Conservation (phyloP, 1,284 basidiomycete species). For the Ceratobasidium sp. region DNA sequence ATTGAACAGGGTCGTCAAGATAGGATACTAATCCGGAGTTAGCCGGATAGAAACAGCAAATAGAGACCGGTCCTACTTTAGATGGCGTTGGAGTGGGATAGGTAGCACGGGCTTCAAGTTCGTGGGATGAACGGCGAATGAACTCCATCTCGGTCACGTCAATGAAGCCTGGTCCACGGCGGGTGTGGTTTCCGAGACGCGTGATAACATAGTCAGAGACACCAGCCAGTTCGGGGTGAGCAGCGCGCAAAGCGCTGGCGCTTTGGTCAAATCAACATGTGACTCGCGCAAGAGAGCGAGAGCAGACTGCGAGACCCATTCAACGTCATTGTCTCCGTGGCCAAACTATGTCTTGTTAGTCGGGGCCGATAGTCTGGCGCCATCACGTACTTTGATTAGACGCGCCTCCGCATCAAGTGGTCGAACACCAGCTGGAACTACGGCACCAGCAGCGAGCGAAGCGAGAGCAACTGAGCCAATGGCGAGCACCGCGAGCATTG, state of each 20-base stretch:
- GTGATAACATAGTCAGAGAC: slow-evolving; percentile 28
- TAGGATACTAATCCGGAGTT: slow-evolving; percentile 15
- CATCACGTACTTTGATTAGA: slow-evolving; percentile 7
- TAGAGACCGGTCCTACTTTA: slow-evolving; percentile 6
- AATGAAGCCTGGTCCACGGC: slow-evolving; percentile 34
- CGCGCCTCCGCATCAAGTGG: slow-evolving; percentile 25
- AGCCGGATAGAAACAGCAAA: not conserved
- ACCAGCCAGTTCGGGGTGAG: slow-evolving; percentile 21
- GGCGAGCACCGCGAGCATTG: slow-evolving; percentile 29
- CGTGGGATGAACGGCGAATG: slow-evolving; percentile 11
- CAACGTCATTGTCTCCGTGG: slow-evolving; percentile 9
- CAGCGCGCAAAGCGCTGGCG: not conserved
- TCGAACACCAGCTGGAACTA: slow-evolving; percentile 28
- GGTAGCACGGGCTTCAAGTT: slow-evolving; percentile 23
- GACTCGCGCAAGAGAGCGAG: slow-evolving; percentile 26
- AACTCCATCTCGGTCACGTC: slow-evolving; percentile 36
- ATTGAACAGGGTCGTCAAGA: slow-evolving; percentile 25
- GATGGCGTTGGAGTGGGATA: slow-evolving; percentile 35
- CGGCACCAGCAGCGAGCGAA: slow-evolving; percentile 4
- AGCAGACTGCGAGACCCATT: slow-evolving; percentile 24
- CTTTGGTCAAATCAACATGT: slow-evolving; percentile 23
- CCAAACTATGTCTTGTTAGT: slow-evolving; percentile 11
- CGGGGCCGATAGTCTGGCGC: not conserved
- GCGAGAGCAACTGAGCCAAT: slow-evolving; percentile 30
- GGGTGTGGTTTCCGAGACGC: slow-evolving; percentile 29